phyloP scores from a whole-genome alignment of 2,329 filamentous ascomycete genomes.

The Arthrobotrys megalospora region DNA sequence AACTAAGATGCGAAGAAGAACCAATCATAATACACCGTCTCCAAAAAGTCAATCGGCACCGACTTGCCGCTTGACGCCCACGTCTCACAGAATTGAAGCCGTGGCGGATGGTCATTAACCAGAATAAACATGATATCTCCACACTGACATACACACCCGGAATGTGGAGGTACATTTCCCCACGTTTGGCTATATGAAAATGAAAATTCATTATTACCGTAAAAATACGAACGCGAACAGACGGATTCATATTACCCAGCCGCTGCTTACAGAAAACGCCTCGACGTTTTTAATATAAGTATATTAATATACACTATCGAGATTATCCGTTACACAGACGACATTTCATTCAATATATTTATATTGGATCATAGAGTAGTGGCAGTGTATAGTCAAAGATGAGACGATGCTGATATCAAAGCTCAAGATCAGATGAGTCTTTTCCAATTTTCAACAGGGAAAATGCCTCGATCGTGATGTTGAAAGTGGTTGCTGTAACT shows the following conservation, averaged over 20 bases:
- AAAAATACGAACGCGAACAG: conserved; percentile 15
- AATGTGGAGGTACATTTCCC: conserved; percentile 15
- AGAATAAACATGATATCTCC: background rate
- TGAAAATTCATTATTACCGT: background rate
- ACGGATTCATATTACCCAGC: conserved; percentile 20
- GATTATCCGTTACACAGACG: conserved; percentile 21
- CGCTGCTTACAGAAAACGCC: conserved; percentile 2
- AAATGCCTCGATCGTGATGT: background rate
- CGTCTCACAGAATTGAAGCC: conserved; percentile 18
- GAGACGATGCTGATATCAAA: conserved; percentile 19
- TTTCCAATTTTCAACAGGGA: background rate
- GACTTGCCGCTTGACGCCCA: conserved; percentile 29
- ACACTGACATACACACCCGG: background rate
- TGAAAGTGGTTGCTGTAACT: conserved; percentile 19
- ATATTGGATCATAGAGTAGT: conserved; percentile 4
- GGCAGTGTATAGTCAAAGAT: conserved; percentile 18
- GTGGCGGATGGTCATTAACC: background rate
- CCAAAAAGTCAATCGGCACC: conserved; percentile 20
- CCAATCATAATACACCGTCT: conserved; percentile 23
- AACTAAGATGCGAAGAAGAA: background rate
- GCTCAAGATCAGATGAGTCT: conserved; percentile 23
- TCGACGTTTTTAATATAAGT: conserved; percentile 26
- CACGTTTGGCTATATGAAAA: conserved; percentile 1
- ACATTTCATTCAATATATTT: background rate
- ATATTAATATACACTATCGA: conserved; percentile 11